Base-by-base conservation (phyloP, 805 yeast species). In the Yarrowia sp. region DNA sequence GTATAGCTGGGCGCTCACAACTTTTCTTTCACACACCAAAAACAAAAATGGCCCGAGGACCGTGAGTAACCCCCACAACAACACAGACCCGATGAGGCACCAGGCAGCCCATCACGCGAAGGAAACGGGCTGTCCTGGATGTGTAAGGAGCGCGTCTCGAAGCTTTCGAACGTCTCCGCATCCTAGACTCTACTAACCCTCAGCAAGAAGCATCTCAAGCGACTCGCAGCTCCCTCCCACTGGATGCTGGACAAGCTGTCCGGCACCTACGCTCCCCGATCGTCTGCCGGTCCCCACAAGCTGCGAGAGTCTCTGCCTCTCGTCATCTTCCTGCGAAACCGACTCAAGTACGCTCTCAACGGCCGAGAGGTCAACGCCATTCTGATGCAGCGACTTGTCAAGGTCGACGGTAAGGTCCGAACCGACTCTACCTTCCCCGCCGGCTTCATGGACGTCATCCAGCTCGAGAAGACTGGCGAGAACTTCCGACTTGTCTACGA, bases 191-290 rank as follows among this genome's bases (percentile, higher is more conserved):
- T n/a, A 58, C 62, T 42, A 58, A 44, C 53, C n/a, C 16, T 12
- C 53, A 51, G 59, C 60, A 38, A 51, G 58, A 92, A 93, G 87
- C 97, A 93, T 81, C 87, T 92, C 81, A 92, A 93, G 87, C 91
- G 98, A 88, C 88, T 93, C 82, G 97, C 98, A 80, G 99, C 99
- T 80, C 99, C 99, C 86, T 88, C 92, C 85, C 99, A 94, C 88
- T 94, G 99, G 99, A 89, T 94, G 96, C 90, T 94, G 85, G 99
- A 96, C 96, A 94, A 94, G 84, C 85, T 94, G 84, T 89, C 97
- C 78, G 99, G 99, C 80, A 84, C 90, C 77, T 94, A 94, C 80
- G 99, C 99, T 70, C 99, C 99, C 84, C 91, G 98, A 84, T 97
- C 98, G 78, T 91, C 97, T 69, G 87, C 96, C 74, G 99, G 99